phyloP scores from a whole-genome alignment of 1,284 basidiomycete species.

The Ceratobasidium papillatum region DNA sequence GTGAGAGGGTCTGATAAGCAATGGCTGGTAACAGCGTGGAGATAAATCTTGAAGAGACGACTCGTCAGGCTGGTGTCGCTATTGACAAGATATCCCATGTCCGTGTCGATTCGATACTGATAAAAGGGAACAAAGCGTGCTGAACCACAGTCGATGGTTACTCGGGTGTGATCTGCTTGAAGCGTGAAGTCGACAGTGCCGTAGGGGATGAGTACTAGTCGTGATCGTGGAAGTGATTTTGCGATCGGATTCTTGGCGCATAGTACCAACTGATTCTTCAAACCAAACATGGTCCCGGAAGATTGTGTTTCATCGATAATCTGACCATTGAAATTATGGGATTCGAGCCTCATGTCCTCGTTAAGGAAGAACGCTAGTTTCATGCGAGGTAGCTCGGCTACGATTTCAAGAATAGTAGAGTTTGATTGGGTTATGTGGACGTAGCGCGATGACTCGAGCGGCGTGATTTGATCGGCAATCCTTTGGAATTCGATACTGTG shows the following conservation, averaged over 20 bases:
- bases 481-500: slow-evolving; percentile 3
- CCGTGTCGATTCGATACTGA: slow-evolving; percentile 55
- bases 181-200: slow-evolving; percentile 48
- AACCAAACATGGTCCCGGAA: slow-evolving; percentile 48
- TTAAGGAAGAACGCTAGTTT: slow-evolving; percentile 45
- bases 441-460: slow-evolving; percentile 24
- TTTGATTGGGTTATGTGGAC: slow-evolving; percentile 1
- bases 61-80: slow-evolving; percentile 52
- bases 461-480: not conserved
- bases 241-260: slow-evolving; percentile 5
- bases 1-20: slow-evolving; percentile 59
- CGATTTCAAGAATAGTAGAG: not conserved
- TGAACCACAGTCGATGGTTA: slow-evolving; percentile 3
- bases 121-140: slow-evolving; percentile 30
- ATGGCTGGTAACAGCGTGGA: slow-evolving; percentile 59
- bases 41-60: slow-evolving; percentile 55
- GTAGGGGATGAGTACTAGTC: slow-evolving; percentile 53
- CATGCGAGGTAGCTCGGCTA: slow-evolving; percentile 44
- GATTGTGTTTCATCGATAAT: slow-evolving; percentile 50
- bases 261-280: slow-evolving; percentile 44
- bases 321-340: slow-evolving; percentile 45
- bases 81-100: slow-evolving; percentile 53
- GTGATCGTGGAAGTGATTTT: slow-evolving; percentile 41
- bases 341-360: slow-evolving; percentile 40
- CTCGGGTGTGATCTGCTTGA: slow-evolving; percentile 39